Base-by-base conservation (phyloP, 108 stramenopile genomes). In the Skeletonema menzelii region DNA sequence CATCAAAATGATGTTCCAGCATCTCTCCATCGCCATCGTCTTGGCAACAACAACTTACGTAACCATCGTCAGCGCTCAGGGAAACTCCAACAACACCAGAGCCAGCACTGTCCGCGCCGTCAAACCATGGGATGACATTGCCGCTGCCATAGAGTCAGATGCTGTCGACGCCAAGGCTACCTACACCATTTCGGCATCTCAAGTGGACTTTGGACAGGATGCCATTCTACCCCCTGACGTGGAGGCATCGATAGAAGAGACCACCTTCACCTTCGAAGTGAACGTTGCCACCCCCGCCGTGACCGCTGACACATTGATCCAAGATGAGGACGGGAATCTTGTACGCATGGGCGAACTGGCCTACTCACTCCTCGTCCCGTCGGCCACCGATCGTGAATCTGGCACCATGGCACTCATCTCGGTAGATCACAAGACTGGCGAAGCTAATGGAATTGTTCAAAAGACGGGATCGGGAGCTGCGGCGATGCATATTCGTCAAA, bases 401-500 rank as follows among this genome's bases (percentile, higher is more conserved):
- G 67, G 35, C 19, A 69, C 67, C 40, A 13, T 69, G 8, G 67
- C 34, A 3, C 32, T 69, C 17, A 19, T 69, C 17, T 61, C 67
- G 20, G 67, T 69, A 2, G 47, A 69, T 27, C 24, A 34, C 17
- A 38, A 69, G 27, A 69, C 60, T 69, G 47, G 47, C 20, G 61
- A 59, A 24, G 20, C 47, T 12, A 34, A 59, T 20, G 67, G 67
- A 2, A 10, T 69, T 38, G 19, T 69, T 10, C 60, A 69, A 24
- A 35, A 27, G 32, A 62, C 17, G n/a, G 27, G 17, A 6, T 8
- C 17, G 13, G 59, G 59, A 15, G n/a, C n/a, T n/a, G n/a, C n/a
- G n/a, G 60, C 67, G 22, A 62, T 69, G 27, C 59, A 69, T 12
- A 62, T 69, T 19, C 59, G 15, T 17, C 67, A 69, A 38, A 17